Percentiles rank a stretch among this genome's conserved stretches.
Evolutionary conservation across 75 land plant species (phyloP).

Genomic region (Pinus albicaulis): DNA sequence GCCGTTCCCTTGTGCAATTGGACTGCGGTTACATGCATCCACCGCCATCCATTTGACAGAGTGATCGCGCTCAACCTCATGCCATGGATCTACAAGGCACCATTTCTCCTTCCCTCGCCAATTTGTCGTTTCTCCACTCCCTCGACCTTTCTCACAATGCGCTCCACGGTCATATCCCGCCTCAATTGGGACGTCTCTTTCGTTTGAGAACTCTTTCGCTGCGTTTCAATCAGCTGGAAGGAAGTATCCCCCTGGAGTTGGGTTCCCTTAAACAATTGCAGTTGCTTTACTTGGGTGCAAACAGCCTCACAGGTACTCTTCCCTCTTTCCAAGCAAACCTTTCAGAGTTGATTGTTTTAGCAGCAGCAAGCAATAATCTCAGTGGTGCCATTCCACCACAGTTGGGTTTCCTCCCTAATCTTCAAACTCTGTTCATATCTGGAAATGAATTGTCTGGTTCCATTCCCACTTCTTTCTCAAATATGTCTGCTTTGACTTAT

Average conservation of each 20-base stretch:
- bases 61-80: background rate
- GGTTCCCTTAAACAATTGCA: too few relatives aligned
- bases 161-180: conserved; percentile 38
- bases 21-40: conserved; percentile 13
- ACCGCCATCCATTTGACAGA: background rate
- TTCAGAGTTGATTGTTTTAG: background rate
- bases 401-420: conserved; percentile 2
- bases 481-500: background rate
- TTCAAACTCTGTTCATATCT: background rate
- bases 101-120: background rate
- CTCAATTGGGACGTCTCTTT: conserved; percentile 18
- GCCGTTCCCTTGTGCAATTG: conserved; percentile 12
- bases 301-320: too few relatives aligned
- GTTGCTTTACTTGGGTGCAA: too few relatives aligned
- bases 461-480: conserved; percentile 18
- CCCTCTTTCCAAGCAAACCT: too few relatives aligned
- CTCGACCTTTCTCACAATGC: conserved; percentile 20
- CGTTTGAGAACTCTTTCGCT: conserved; percentile 7
- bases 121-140: background rate
- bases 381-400: conserved; percentile 29
- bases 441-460: conserved; percentile 8
- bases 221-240: conserved; percentile 12
- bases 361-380: conserved; percentile 24
- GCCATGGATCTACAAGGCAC: background rate
- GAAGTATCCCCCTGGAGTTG: too few relatives aligned